These are phyloP conservation scores for Apiosordaria backusii DNA, from an alignment of 495 filamentous ascomycete species.

Conservation along the genomic window DNA sequence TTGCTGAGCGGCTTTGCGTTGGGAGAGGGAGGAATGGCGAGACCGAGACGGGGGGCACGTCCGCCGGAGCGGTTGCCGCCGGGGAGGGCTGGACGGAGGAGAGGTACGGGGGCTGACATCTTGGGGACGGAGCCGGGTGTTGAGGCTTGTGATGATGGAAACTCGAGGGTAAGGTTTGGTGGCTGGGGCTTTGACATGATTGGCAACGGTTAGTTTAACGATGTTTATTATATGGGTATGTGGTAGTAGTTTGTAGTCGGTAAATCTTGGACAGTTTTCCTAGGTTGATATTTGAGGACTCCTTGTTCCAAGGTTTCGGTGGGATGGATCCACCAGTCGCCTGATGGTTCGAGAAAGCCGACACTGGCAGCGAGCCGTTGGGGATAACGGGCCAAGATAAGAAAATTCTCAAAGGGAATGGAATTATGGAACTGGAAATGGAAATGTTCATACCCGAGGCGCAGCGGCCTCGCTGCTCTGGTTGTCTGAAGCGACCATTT, in stretches of 20 bases:
- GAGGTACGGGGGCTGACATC: slow-evolving; percentile 76
- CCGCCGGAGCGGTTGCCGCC: slow-evolving; percentile 65
- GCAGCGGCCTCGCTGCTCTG: slow-evolving; percentile 30
- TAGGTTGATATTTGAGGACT: background rate
- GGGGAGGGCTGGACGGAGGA: slow-evolving; percentile 79
- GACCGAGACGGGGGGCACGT: slow-evolving; percentile 72
- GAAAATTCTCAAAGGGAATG: too few relatives aligned
- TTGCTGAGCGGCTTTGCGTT: slow-evolving; percentile 66
- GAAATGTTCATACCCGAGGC: slow-evolving; percentile 23
- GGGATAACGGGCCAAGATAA: background rate
- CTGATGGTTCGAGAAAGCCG: background rate
- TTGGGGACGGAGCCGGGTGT: slow-evolving; percentile 43
- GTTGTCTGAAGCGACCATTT: slow-evolving; percentile 28
- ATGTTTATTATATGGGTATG: background rate
- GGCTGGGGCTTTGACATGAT: slow-evolving; percentile 25
- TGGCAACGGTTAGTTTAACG: slow-evolving; percentile 11
- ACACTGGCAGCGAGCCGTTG: background rate
- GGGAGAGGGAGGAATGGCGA: slow-evolving; percentile 83
- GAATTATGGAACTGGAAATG: background rate
- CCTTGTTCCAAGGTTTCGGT: background rate
- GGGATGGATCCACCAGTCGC: slow-evolving; percentile 6
- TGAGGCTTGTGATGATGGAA: slow-evolving; percentile 27
- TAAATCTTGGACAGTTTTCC: background rate
- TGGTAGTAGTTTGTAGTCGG: background rate
- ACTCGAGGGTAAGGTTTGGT: slow-evolving; percentile 30